Base-by-base conservation (phyloP, 306 rosid genomes). In the Vigna mungo region DNA sequence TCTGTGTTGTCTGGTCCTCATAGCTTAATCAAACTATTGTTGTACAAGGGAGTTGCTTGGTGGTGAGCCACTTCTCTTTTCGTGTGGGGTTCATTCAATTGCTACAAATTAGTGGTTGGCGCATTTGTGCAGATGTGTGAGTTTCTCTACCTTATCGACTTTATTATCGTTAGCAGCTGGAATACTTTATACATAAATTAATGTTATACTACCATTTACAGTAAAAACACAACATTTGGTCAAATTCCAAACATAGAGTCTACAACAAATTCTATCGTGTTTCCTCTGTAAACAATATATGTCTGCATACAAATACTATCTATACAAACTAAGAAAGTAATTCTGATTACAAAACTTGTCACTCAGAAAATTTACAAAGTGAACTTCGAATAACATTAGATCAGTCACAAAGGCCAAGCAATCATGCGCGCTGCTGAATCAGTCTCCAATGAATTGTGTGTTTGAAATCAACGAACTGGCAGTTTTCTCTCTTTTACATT, bases 401-500 rank as follows among this genome's bases (percentile, higher is more conserved):
- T 6, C 21, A 11, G 34, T 30, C 34, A 30, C 34, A 30, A 30
- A 30, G 34, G 34, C 34, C 34, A 30, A 30, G 34, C 34, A 30
- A 30, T 25, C 27, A 21, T 21, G 23, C 23, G 23, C 23, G 23
- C 1, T 13, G 30, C 62, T 52, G 61, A 34, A 52, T 39, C 18
- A 43, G 62, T 18, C 74, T 44, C 51, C 53, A 5, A 65, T 64
- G 32, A 80, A 80, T 44, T 69, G 67, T 77, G 36, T 78, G 13
- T 7, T 21, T 36, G 64, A 20, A 47, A 58, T 34, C 48, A 5
- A 44, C 8, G 21, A 65, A 66, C 8, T 25, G 17, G 17, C n/a
- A 18, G 4, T 37, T 34, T 37, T 82, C 75, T 84, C 37, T 34
- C 27, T 27, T 82, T 77, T 85, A 90, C 93, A 92, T 80, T 49